Conservation (phyloP, 164 flowering plant species). For the Annona cherimola region DNA sequence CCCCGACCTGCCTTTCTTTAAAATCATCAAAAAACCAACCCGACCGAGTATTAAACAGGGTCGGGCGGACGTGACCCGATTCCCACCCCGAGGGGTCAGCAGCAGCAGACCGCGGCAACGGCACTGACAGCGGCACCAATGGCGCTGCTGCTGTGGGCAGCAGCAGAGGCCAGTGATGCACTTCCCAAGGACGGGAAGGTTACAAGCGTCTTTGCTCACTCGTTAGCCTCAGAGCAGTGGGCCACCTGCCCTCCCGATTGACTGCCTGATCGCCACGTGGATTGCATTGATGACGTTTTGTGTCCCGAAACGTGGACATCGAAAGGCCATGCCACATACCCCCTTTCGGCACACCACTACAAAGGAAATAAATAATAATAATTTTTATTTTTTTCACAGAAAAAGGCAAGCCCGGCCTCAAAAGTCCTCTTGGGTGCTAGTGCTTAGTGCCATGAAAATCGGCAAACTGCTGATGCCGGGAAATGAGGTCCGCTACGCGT, state of each 20-base stretch:
- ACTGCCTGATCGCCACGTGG: background rate
- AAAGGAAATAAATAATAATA: background rate
- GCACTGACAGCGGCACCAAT: background rate
- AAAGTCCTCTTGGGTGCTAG: background rate
- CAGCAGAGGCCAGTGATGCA: background rate
- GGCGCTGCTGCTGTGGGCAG: background rate
- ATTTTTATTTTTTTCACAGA: background rate
- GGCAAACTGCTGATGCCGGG: no score
- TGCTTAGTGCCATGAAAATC: no score
- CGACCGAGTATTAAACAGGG: no score
- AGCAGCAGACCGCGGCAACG: background rate
- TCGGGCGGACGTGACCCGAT: no score
- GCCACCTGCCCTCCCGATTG: background rate
- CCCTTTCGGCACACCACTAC: slow-evolving; percentile 1
- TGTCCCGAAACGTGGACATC: background rate
- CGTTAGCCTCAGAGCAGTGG: background rate
- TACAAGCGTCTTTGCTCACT: no score
- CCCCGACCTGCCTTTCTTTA: no score
- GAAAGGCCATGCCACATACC: background rate
- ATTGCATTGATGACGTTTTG: background rate
- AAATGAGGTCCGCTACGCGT: no score
- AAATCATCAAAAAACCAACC: no score
- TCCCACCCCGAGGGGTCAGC: no score
- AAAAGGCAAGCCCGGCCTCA: background rate
- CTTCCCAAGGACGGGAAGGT: background rate